These are phyloP conservation scores for Chlamydomonas sphaeroides DNA, from an alignment of 139 green algal species.

Conservation along the genomic window DNA sequence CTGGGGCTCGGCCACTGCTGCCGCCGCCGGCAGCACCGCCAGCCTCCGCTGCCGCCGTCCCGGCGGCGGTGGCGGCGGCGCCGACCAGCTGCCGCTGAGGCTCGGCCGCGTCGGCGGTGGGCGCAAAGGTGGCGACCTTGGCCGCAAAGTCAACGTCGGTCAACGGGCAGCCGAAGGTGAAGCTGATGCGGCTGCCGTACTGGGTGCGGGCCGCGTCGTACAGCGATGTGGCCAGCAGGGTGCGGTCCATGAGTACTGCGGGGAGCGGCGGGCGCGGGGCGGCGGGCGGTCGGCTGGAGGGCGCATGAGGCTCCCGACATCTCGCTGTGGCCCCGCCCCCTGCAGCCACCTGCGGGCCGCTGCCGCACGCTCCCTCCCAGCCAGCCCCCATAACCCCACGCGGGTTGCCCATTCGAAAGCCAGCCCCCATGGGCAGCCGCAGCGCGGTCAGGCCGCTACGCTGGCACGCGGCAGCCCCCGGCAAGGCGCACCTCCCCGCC, in stretches of 20 bases:
- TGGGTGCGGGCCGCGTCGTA: neutral
- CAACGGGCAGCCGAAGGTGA: neutral
- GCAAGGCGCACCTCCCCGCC: neutral
- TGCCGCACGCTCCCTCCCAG: too few species aligned
- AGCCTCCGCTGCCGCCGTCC: neutral
- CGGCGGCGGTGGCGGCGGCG: neutral
- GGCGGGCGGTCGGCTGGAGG: too few species aligned
- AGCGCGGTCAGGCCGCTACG: too few species aligned
- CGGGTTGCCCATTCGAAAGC: too few species aligned
- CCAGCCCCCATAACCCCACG: too few species aligned
- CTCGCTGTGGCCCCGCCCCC: too few species aligned
- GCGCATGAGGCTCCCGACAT: too few species aligned
- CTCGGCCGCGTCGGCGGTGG: too few species aligned
- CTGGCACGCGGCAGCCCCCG: neutral
- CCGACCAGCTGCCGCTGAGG: neutral
- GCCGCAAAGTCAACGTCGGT: neutral
- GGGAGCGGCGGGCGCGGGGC: too few species aligned
- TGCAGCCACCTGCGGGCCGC: too few species aligned
- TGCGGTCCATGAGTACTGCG: slow-evolving; percentile 34
- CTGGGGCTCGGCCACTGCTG: too few species aligned
- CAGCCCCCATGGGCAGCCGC: neutral
- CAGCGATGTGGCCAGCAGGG: slow-evolving; percentile 17
- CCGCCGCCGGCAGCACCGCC: too few species aligned
- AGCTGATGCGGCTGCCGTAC: slow-evolving; percentile 18
- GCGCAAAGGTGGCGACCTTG: neutral